phyloP scores from a whole-genome alignment of 345 rosid genomes.

The Zanthoxylum bungeanum region DNA sequence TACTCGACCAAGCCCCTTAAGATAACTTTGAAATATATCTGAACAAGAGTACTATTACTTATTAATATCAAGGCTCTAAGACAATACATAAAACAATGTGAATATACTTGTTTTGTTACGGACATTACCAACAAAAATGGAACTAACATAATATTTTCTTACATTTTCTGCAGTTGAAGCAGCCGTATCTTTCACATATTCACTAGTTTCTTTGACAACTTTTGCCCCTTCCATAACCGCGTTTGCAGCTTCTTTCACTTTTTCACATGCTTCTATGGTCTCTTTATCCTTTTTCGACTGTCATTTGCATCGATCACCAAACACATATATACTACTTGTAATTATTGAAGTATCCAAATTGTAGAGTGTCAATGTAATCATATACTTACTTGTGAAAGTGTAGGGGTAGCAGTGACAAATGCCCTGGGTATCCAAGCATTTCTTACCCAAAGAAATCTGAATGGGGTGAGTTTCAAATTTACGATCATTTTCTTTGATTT shows the following conservation, averaged over 20 bases:
- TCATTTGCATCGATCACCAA: slow-evolving; percentile 10
- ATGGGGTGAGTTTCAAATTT: slow-evolving; percentile 6
- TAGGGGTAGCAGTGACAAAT: slow-evolving; percentile 20
- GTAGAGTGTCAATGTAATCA: no score
- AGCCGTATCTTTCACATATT: slow-evolving; percentile 33
- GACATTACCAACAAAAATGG: no score
- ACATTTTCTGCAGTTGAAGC: slow-evolving; percentile 34
- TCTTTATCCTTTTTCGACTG: slow-evolving; percentile 45
- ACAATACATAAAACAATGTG: neutral
- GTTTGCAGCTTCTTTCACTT: slow-evolving; percentile 61
- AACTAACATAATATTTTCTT: no score
- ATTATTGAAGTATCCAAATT: no score
- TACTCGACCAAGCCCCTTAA: no score
- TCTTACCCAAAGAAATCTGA: slow-evolving; percentile 5
- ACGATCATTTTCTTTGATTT: slow-evolving; percentile 20
- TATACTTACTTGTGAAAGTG: slow-evolving; percentile 26
- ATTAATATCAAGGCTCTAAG: neutral
- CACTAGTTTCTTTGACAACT: slow-evolving; percentile 45
- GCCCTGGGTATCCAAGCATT: slow-evolving; percentile 9
- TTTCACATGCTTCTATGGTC: slow-evolving; percentile 40
- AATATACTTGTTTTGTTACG: no score
- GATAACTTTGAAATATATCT: no score
- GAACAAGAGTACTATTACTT: no score
- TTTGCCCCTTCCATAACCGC: slow-evolving; percentile 59
- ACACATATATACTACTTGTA: no score